Evolutionary conservation across 345 rosid species (phyloP).

Genomic region (Clarkia xantiana): DNA sequence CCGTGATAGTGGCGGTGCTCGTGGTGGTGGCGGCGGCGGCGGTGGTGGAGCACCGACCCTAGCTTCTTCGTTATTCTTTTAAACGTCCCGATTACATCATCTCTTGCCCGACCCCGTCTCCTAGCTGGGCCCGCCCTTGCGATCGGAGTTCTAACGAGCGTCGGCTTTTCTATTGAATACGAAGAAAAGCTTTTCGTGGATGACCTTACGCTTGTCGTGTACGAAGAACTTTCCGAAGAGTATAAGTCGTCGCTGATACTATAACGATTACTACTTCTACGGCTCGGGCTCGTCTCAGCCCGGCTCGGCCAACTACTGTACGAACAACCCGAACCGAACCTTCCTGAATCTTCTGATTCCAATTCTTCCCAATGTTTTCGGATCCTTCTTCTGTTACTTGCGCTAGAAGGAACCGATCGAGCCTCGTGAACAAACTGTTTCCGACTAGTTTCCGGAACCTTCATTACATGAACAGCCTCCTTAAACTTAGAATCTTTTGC

Average conservation of each 20-base stretch:
- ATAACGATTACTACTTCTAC: background rate
- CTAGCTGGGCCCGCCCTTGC: background rate
- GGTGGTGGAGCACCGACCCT: conserved; percentile 53
- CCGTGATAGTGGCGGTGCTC: conserved; percentile 4
- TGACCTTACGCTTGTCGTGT: background rate
- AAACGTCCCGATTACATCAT: conserved; percentile 23
- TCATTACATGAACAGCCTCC: too few relatives aligned
- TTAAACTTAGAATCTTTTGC: too few relatives aligned
- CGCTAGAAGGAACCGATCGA: conserved; percentile 14
- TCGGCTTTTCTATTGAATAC: conserved; percentile 2
- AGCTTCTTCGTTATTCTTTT: conserved; percentile 46
- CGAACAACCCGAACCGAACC: conserved; percentile 13
- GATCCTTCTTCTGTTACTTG: conserved; percentile 9
- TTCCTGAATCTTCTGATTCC: conserved; percentile 6
- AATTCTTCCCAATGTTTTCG: conserved; percentile 7
- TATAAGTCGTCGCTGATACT: background rate
- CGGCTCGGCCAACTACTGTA: conserved; percentile 16
- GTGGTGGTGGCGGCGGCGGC: conserved; percentile 47
- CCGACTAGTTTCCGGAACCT: too few relatives aligned
- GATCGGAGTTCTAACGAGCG: background rate
- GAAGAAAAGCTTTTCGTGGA: conserved; percentile 10
- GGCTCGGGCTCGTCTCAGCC: conserved; percentile 1
- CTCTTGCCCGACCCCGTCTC: conserved; percentile 7
- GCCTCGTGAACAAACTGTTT: too few relatives aligned
- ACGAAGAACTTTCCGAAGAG: background rate